Evolutionary conservation across 352 stramenopile genomes (phyloP), one percentile per base, ranked within the genome.

Genomic region (Pythium plurisporium): DNA sequence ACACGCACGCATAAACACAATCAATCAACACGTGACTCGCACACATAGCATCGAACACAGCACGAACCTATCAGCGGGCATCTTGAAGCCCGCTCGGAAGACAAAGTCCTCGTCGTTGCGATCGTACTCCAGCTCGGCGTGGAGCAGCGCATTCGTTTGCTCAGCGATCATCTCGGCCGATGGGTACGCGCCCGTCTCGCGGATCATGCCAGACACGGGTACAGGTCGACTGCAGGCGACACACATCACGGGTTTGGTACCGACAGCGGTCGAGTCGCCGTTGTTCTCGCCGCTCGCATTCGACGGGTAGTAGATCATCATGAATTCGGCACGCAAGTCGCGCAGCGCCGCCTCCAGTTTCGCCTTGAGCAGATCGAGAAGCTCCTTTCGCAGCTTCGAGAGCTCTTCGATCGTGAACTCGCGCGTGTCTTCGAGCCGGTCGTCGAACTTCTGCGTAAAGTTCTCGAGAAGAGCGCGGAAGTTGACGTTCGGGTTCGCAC

Each of bases 201-300:
- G 73, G 10, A 91, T 65, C 31, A 75, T 33, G 1, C 37, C 33
- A 9, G 79, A 91, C 22, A 91, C 79, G 0, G 79, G 77, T 14
- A 91, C 83, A 0, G 83, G 83, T 1, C 81, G 78, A 52, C 81
- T 91, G 51, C 83, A 91, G 5, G 82, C 82, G 25, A 94, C 82
- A 49, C 82, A 92, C 79, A 94, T 91, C 23, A 89, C 73, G 0
- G 81, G 79, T 42, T 89, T 91, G 15, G 82, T 91, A 29, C 79
- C 82, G 50, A 92, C 74, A 6, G 84, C 79, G 4, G 84, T 92
- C 38, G 82, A 84, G 36, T 90, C 81, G 43, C 79, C 75, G 44
- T 68, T 73, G n/a, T 3, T 40, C 11, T 55, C 41, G 44, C 59
- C 59, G n/a, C 56, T 65, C 26, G 59, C 59, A 40, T 68, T 37